phyloP scores from a whole-genome alignment of 1,139 yeast genomes.

The Blastobotrys apis region DNA sequence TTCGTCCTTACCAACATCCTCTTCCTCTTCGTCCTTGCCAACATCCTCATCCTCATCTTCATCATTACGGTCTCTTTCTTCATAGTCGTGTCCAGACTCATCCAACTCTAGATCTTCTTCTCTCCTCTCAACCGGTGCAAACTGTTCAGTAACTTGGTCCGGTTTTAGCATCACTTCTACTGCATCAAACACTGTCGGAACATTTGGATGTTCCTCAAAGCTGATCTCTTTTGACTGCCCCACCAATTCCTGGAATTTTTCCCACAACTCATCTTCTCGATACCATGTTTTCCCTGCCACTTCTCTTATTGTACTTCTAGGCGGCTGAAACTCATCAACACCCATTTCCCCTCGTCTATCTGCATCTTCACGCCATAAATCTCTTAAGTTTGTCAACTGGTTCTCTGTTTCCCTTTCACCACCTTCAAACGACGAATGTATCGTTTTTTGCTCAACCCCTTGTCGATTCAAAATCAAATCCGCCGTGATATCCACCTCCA shows the following conservation, averaged over 20 bases:
- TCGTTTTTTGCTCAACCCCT: slow-evolving; percentile 2
- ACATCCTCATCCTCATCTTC: neutral
- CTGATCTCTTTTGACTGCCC: neutral
- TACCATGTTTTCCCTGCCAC: slow-evolving; percentile 3
- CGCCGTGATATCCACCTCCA: slow-evolving; percentile 69
- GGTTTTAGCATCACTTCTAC: slow-evolving; percentile 13
- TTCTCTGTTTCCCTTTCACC: slow-evolving; percentile 26
- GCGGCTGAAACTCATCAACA: slow-evolving; percentile 1
- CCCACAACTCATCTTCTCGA: slow-evolving; percentile 1
- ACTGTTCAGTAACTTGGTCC: neutral
- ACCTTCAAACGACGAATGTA: neutral
- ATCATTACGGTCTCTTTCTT: neutral
- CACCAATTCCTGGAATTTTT: neutral
- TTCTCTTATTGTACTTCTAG: slow-evolving; percentile 6
- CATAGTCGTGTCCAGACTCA: too few relatives aligned
- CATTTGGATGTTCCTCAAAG: neutral
- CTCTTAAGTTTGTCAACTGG: slow-evolving; percentile 55
- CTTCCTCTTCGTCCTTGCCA: neutral
- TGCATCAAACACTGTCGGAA: slow-evolving; percentile 29
- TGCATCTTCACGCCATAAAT: slow-evolving; percentile 58
- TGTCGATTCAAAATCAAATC: slow-evolving; percentile 54
- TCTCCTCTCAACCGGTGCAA: neutral
- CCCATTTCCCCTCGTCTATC: slow-evolving; percentile 42
- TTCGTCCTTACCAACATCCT: neutral
- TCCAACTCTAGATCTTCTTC: neutral